Evolutionary conservation across 345 rosid species (phyloP), one percentile per base, ranked within the genome.

Genomic region (Gossypium anomalum): DNA sequence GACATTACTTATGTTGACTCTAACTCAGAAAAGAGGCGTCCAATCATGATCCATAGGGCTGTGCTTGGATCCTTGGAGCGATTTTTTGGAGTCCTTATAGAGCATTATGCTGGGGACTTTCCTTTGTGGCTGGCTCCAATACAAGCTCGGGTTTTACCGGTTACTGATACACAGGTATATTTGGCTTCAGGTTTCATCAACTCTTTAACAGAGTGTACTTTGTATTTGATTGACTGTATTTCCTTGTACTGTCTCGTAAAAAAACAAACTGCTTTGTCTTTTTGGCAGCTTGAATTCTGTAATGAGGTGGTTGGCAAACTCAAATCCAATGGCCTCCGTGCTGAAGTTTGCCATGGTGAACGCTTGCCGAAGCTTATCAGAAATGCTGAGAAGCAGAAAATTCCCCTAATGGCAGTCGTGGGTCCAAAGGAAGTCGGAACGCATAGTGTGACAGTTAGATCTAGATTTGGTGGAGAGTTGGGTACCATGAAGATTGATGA

Each of bases 1-100:
- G 95, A 94, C 80, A 87, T 94, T 43, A 89, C 97, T 58, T 92
- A 91, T 75, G 88, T 91, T 1, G 97, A 92, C 82, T 87, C 98
- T 9, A 83, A 91, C 80, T 82, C 86, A 4, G 93, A 89, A 76
- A 94, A 87, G 82, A 87, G 86, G 82, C 93, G 87, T 45, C 97
- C 98, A 27, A 94, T 94, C 75, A 89, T 94, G 98, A 92, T 94
- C 75, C 98, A 94, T 79, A 89, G 98, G 81, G 98, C 98, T 9
- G 95, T 94, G 72, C 92, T 94, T 59, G 98, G 98, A 27, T 92
- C 98, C 9, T 71, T 94, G 55, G 98, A 94, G 82, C 85, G 96
- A 45, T 92, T 94, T 77, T 94, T 94, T 57, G 98, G 98, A 61
- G 95, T 94, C 76, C 95, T 94, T 22, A 91, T 92, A 59, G 98